Conservation (phyloP, 805 yeast species). For the Spathaspora gorwiae region DNA sequence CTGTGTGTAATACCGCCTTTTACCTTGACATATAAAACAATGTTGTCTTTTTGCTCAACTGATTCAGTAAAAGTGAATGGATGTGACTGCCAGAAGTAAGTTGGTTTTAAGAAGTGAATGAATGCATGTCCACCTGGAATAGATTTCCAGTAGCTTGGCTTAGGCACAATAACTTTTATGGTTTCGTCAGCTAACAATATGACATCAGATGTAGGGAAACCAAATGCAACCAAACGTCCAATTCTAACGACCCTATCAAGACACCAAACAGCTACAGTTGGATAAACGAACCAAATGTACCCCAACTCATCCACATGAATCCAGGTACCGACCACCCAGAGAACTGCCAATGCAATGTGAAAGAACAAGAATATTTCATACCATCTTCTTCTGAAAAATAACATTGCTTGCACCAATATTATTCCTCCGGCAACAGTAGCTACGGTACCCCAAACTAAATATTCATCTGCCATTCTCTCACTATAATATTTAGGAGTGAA, state of each 20-base stretch:
- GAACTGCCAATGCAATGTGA: conserved; percentile 35
- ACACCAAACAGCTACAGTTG: conserved; percentile 32
- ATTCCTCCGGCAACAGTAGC: conserved; percentile 33
- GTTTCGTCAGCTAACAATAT: conserved; percentile 31
- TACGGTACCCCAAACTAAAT: conserved; percentile 30
- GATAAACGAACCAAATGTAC: conserved; percentile 25
- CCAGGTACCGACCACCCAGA: conserved; percentile 44
- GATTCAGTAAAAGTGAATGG: conserved; percentile 36
- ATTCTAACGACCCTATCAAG: conserved; percentile 31
- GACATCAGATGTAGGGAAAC: conserved; percentile 30
- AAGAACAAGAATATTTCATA: conserved; percentile 32
- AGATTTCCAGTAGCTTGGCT: conserved; percentile 32
- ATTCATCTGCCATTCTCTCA: conserved; percentile 14
- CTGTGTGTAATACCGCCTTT: conserved; percentile 35
- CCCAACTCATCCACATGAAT: conserved; percentile 35
- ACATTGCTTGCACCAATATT: conserved; percentile 27
- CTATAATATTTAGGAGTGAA: conserved; percentile 11
- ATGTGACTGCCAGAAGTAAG: conserved; percentile 41
- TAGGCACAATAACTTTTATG: conserved; percentile 32
- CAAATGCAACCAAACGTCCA: conserved; percentile 25
- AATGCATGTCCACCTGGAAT: conserved; percentile 41
- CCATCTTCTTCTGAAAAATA: conserved; percentile 30
- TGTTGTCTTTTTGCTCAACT: conserved; percentile 14
- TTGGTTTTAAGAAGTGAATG: conserved; percentile 29
- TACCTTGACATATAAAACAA: conserved; percentile 31